These are phyloP conservation scores for Rhizoclosmatium sp. DNA, from an alignment of 192 early-diverging fungal genomes.

Conservation along the genomic window DNA sequence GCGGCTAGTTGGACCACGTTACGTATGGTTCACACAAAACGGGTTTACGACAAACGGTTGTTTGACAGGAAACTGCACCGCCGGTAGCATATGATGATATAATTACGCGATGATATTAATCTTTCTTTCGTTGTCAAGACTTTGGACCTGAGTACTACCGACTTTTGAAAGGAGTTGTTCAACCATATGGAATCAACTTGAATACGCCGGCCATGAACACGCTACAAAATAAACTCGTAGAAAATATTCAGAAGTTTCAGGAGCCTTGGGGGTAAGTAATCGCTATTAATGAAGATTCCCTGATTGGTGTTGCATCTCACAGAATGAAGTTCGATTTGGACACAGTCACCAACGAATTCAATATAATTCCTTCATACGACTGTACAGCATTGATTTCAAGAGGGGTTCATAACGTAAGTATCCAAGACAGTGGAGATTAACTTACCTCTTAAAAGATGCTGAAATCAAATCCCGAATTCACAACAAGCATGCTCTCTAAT, in stretches of 20 bases:
- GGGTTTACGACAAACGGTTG: background rate
- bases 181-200: background rate
- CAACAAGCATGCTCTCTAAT: background rate
- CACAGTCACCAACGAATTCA: background rate
- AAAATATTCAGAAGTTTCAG: background rate
- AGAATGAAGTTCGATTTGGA: background rate
- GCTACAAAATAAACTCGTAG: background rate
- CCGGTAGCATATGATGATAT: too few species aligned
- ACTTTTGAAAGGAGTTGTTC: background rate
- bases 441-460: background rate
- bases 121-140: background rate
- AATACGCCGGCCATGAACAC: background rate
- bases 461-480: background rate
- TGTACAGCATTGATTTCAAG: background rate
- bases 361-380: background rate
- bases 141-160: background rate
- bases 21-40: constrained; percentile 8
- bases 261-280: constrained; percentile 10
- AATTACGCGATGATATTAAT: too few species aligned
- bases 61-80: too few species aligned
- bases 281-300: background rate
- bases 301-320: background rate
- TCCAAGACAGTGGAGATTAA: background rate
- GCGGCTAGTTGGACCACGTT: background rate
- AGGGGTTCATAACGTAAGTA: constrained; percentile 2